Conservation (phyloP, 495 filamentous ascomycete species). For the Daldinia vernicosa region DNA sequence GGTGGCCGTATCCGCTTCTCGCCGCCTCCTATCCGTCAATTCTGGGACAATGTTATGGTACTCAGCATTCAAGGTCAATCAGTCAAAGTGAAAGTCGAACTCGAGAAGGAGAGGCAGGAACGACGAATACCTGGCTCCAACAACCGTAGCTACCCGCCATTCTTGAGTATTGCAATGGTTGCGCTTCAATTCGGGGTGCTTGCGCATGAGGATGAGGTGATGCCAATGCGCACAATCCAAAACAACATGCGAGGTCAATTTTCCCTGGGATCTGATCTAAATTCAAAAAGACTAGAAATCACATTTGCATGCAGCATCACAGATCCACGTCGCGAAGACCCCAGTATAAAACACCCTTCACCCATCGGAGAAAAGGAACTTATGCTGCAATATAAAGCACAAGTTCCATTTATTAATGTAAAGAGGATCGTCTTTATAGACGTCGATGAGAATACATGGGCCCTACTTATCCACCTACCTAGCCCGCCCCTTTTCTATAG, state of each 20-base stretch:
- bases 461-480: conserved; percentile 67
- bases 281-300: conserved; percentile 53
- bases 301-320: conserved; percentile 52
- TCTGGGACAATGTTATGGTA: conserved; percentile 31
- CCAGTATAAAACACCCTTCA: conserved; percentile 24
- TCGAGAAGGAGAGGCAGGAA: conserved; percentile 6
- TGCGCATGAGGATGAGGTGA: conserved; percentile 48
- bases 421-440: conserved; percentile 61
- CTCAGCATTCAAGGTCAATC: conserved; percentile 19
- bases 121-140: conserved; percentile 10
- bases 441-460: conserved; percentile 44
- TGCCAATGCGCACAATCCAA: conserved; percentile 61
- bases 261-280: conserved; percentile 56
- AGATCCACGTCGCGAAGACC: conserved; percentile 47
- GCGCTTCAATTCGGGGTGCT: conserved; percentile 63
- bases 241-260: conserved; percentile 13
- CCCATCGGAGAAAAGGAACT: conserved; percentile 38
- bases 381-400: conserved; percentile 55
- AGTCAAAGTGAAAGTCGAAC: conserved; percentile 11
- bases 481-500: conserved; percentile 72
- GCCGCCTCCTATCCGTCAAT: conserved; percentile 46
- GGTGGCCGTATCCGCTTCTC: conserved; percentile 49
- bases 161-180: conserved; percentile 44
- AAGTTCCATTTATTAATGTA: conserved; percentile 72
- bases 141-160: conserved; percentile 43